phyloP scores from a whole-genome alignment of 148 eudicot species.

The Silene uniflora region DNA sequence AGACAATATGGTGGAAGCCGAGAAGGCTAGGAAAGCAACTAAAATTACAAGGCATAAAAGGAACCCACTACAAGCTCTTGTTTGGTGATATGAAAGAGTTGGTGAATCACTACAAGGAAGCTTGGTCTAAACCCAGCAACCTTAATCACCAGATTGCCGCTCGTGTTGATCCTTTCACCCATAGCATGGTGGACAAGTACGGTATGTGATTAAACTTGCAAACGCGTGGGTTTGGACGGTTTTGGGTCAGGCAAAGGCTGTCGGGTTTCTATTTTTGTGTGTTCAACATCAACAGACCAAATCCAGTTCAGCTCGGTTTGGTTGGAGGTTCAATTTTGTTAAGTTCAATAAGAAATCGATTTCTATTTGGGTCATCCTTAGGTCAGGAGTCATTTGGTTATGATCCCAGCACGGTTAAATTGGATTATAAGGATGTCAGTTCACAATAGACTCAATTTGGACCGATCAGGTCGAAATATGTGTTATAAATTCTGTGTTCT shows the following conservation, averaged over 20 bases:
- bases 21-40: constrained; percentile 31
- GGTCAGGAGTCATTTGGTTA: too few species aligned
- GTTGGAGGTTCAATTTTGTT: too few species aligned
- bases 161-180: constrained; percentile 44
- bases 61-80: constrained; percentile 36
- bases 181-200: constrained; percentile 32
- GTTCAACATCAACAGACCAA: too few species aligned
- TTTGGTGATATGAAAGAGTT: constrained; percentile 44
- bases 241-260: not conserved
- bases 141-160: constrained; percentile 37
- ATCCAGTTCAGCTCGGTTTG: too few species aligned
- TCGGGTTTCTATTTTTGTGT: not conserved
- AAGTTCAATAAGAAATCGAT: too few species aligned
- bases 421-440: too few species aligned
- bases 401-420: too few species aligned
- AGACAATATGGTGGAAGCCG: constrained; percentile 40
- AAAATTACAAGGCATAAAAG: constrained; percentile 34
- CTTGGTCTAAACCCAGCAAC: constrained; percentile 42
- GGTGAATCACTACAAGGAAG: constrained; percentile 30
- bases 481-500: too few species aligned
- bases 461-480: too few species aligned
- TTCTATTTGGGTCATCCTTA: too few species aligned
- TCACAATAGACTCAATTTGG: too few species aligned
- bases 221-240: not conserved
- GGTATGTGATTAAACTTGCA: constrained; percentile 26